Conservation (phyloP, 257 asterid species). For the Scutellaria barbata region DNA sequence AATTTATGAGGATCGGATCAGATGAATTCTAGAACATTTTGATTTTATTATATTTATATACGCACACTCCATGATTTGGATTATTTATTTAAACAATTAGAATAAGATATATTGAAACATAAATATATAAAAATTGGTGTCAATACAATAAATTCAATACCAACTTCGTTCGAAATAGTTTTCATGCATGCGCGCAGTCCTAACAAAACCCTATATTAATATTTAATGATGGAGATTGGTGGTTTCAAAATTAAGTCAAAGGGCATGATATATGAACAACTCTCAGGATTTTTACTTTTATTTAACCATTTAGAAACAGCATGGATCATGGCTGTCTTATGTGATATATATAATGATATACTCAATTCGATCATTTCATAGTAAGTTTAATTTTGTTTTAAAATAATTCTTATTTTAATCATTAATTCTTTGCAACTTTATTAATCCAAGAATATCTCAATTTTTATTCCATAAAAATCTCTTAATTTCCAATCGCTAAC, state of each 20-base stretch:
- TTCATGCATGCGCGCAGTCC: too few relatives aligned
- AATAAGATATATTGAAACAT: neutral
- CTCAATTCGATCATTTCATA: too few relatives aligned
- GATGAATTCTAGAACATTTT: neutral
- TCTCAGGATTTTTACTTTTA: conserved; percentile 10
- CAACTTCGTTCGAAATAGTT: neutral
- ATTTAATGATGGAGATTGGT: too few relatives aligned
- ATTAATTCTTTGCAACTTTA: too few relatives aligned
- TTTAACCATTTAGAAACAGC: conserved; percentile 3
- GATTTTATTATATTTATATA: neutral
- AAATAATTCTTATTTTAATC: too few relatives aligned
- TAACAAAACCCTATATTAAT: neutral
- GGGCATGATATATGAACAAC: conserved; percentile 21
- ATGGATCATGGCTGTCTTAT: conserved; percentile 16
- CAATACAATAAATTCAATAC: neutral
- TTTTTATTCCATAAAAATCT: too few relatives aligned
- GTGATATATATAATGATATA: too few relatives aligned
- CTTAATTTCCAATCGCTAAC: too few relatives aligned
- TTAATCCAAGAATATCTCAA: too few relatives aligned
- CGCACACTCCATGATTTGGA: neutral
- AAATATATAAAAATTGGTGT: neutral
- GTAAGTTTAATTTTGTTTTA: too few relatives aligned
- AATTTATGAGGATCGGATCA: neutral
- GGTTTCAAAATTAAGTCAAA: conserved; percentile 3
- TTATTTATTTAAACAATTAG: neutral